phyloP scores from a whole-genome alignment of 1,284 basidiomycete species.

The Cutaneotrichosporon mucoides region DNA sequence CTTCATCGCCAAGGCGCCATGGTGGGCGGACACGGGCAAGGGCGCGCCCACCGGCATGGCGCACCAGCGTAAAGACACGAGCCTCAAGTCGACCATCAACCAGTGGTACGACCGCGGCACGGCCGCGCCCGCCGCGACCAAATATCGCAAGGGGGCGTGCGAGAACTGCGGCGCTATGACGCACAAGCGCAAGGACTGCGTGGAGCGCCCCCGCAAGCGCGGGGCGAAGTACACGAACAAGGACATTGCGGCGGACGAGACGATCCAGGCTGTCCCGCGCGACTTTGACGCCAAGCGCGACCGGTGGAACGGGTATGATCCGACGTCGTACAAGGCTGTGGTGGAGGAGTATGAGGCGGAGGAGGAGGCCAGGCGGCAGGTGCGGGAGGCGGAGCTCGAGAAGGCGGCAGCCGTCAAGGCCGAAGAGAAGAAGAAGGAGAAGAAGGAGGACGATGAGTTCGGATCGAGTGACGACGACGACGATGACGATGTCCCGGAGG shows the following conservation, averaged over 20 bases:
- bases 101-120: constrained; percentile 93
- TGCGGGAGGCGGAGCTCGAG: constrained; percentile 95
- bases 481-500: constrained; percentile 87
- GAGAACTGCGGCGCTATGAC: constrained; percentile 98
- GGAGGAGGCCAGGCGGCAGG: constrained; percentile 80
- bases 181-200: constrained; percentile 85
- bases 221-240: constrained; percentile 91
- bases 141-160: constrained; percentile 96
- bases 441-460: constrained; percentile 76
- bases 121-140: constrained; percentile 84
- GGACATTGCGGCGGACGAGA: constrained; percentile 86
- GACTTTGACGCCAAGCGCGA: constrained; percentile 96
- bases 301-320: constrained; percentile 97
- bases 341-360: constrained; percentile 93
- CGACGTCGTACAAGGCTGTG: constrained; percentile 74
- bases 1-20: constrained; percentile 92
- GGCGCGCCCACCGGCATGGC: constrained; percentile 64
- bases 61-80: constrained; percentile 66
- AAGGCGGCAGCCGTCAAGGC: constrained; percentile 76
- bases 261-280: constrained; percentile 70
- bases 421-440: constrained; percentile 70
- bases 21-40: constrained; percentile 85
- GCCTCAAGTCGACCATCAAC: constrained; percentile 67
- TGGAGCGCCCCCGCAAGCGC: constrained; percentile 92
- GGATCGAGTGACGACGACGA: constrained; percentile 71